These are phyloP conservation scores for Monosporascus sp. DNA, from an alignment of 2,329 filamentous ascomycete genomes.

Conservation along the genomic window DNA sequence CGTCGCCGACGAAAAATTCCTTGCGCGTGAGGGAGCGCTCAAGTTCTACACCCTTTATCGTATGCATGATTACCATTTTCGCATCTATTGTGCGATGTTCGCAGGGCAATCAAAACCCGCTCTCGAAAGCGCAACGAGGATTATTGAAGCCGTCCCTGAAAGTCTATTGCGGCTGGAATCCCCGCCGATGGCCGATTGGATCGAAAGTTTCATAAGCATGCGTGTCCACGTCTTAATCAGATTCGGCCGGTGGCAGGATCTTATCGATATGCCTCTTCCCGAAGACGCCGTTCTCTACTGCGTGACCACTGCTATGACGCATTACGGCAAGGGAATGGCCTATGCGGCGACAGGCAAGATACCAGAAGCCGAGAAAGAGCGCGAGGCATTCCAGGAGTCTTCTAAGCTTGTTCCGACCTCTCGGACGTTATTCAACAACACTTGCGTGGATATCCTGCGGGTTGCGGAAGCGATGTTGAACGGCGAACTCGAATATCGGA, in stretches of 20 bases:
- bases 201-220: constrained; percentile 66
- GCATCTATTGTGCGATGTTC: constrained; percentile 75
- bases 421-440: constrained; percentile 66
- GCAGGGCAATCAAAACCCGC: constrained; percentile 60
- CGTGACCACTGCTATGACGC: constrained; percentile 61
- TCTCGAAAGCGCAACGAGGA: constrained; percentile 51
- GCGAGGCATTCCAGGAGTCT: constrained; percentile 45
- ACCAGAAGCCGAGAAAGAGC: constrained; percentile 48
- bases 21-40: constrained; percentile 51
- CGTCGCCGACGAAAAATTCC: constrained; percentile 61
- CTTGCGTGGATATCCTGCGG: constrained; percentile 55
- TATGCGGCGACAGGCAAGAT: constrained; percentile 53
- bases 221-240: constrained; percentile 65
- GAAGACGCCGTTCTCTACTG: constrained; percentile 58
- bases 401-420: constrained; percentile 47
- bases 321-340: constrained; percentile 66
- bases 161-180: constrained; percentile 58
- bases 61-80: constrained; percentile 69
- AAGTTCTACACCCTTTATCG: constrained; percentile 78
- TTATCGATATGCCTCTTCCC: constrained; percentile 53
- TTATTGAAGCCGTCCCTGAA: constrained; percentile 60
- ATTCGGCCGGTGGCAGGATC: constrained; percentile 67
- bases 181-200: constrained; percentile 74
- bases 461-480: constrained; percentile 65
- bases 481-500: constrained; percentile 69